A percentile compares a stretch with the other conserved stretches of the same genome.
These are phyloP conservation scores for grape (Vitis vinifera) DNA, from an alignment of 164 flowering plant species.

Conservation along the genomic window ASM3070453v1 NC_081810.1:1293001-1293500, in stretches of 20 bases:
- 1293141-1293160: background rate
- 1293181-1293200: conserved; percentile 1
- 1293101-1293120: background rate
- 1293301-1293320: background rate
- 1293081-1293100: background rate
- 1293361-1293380: background rate
- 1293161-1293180: background rate
- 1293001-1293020: background rate
- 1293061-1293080: background rate
- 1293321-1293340: background rate
- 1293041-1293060: background rate
- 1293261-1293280: background rate
- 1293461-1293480: background rate
- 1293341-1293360: background rate
- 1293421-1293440: background rate
- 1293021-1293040: background rate
- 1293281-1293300: background rate
- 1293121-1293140: background rate
- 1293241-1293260: background rate
- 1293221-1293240: background rate
- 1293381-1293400: background rate
- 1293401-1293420: background rate
- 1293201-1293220: background rate
- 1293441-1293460: background rate
- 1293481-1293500: background rate